Evolutionary conservation across 2,329 filamentous ascomycete species (phyloP).

Genomic region (Colletotrichum echinochloae): DNA sequence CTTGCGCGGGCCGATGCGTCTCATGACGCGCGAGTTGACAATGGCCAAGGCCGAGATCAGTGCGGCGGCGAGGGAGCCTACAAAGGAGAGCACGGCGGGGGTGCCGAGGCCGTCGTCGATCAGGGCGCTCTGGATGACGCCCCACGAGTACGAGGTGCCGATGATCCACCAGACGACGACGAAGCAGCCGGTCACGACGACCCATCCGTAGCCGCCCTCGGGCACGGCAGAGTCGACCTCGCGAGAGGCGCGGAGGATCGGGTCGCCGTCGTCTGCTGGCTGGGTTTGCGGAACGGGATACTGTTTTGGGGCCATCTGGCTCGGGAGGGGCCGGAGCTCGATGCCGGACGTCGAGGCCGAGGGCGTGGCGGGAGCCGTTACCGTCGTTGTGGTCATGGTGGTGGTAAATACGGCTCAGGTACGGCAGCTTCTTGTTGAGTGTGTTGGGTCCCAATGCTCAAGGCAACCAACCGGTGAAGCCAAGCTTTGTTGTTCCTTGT

Average conservation of each 20-base stretch:
- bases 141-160: constrained; percentile 70
- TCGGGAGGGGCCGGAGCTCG: constrained; percentile 16
- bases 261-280: constrained; percentile 18
- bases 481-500: background rate
- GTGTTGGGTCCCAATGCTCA: background rate
- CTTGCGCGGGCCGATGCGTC: constrained; percentile 59
- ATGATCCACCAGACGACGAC: constrained; percentile 68
- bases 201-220: constrained; percentile 69
- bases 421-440: background rate
- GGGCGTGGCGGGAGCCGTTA: constrained; percentile 10
- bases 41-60: constrained; percentile 65
- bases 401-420: background rate
- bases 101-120: constrained; percentile 60
- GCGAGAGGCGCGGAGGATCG: constrained; percentile 56
- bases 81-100: constrained; percentile 67
- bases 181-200: constrained; percentile 63
- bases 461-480: background rate
- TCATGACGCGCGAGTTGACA: constrained; percentile 63
- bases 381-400: constrained; percentile 30
- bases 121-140: constrained; percentile 69
- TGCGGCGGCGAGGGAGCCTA: constrained; percentile 65
- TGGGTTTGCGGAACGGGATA: background rate
- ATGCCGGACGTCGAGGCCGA: constrained; percentile 31
- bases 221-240: constrained; percentile 60
- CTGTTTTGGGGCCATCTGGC: background rate